phyloP scores from a whole-genome alignment of 139 green algal genomes.

The Medakamo hakoo region DNA sequence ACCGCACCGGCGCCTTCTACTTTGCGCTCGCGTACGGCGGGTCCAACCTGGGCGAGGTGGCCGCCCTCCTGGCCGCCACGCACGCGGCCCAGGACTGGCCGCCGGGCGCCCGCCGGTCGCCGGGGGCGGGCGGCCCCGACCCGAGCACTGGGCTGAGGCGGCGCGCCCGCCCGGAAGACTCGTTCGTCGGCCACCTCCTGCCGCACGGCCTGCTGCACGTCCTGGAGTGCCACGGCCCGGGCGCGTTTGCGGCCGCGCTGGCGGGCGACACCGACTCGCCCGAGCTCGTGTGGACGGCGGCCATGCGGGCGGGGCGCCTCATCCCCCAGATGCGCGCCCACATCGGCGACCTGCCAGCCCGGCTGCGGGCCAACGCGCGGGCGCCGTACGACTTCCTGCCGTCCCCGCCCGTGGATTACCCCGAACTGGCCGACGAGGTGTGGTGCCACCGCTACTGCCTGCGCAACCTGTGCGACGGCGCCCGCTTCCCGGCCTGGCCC shows the following conservation, averaged over 20 bases:
- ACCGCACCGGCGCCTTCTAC: slow-evolving; percentile 72
- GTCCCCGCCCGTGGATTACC: slow-evolving; percentile 14
- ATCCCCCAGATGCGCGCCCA: slow-evolving; percentile 39
- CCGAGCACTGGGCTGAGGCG: no score
- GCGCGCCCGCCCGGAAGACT: slow-evolving; percentile 37
- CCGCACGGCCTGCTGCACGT: slow-evolving; percentile 68
- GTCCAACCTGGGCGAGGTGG: slow-evolving; percentile 56
- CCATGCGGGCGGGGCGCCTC: slow-evolving; percentile 63
- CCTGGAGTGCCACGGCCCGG: slow-evolving; percentile 45
- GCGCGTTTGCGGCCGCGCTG: slow-evolving; percentile 61
- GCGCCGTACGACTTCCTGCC: neutral
- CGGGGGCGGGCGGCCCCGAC: no score
- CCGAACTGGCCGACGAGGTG: slow-evolving; percentile 36
- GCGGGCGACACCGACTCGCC: slow-evolving; percentile 68
- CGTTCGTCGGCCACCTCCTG: slow-evolving; percentile 68
- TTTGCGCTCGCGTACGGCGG: slow-evolving; percentile 77
- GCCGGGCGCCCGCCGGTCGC: no score
- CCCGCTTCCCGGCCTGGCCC: slow-evolving; percentile 55
- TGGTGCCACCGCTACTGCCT: slow-evolving; percentile 94
- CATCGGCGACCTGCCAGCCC: slow-evolving; percentile 24
- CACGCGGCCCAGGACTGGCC: slow-evolving; percentile 30
- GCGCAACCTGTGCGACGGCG: slow-evolving; percentile 65
- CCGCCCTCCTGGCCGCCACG: slow-evolving; percentile 33
- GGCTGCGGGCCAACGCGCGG: slow-evolving; percentile 3
- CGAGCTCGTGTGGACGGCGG: slow-evolving; percentile 84